Evolutionary conservation across 371 early-diverging fungal genomes (phyloP).

Genomic region (Apophysomyces ossiformis): DNA sequence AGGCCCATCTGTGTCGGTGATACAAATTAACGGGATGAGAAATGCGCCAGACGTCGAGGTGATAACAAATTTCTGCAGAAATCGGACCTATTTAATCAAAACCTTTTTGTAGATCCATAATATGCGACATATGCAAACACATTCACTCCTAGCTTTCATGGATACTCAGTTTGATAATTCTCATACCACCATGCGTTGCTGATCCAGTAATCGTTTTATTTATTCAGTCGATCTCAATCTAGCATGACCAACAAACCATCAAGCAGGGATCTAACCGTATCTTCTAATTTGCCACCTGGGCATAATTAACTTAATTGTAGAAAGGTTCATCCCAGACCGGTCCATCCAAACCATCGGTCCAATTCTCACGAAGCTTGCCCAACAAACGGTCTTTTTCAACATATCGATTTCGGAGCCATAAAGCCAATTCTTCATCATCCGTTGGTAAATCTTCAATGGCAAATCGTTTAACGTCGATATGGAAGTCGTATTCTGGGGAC

Average conservation of each 20-base stretch:
- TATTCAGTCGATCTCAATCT: too few species aligned
- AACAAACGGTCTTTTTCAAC: constrained; percentile 69
- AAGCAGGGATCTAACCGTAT: too few species aligned
- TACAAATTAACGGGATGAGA: constrained; percentile 92
- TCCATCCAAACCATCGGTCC: constrained; percentile 56
- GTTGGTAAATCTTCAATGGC: constrained; percentile 63
- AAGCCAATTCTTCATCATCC: constrained; percentile 58
- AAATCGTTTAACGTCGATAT: constrained; percentile 66
- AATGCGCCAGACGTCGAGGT: constrained; percentile 94
- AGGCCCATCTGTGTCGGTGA: constrained; percentile 72
- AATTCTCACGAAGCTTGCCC: constrained; percentile 49
- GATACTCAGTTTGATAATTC: too few species aligned
- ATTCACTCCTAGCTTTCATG: too few species aligned
- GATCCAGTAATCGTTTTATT: too few species aligned
- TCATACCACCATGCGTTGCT: too few species aligned
- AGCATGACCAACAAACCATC: too few species aligned
- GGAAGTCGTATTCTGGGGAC: constrained; percentile 69
- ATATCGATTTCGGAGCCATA: constrained; percentile 68
- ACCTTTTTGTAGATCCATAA: background rate
- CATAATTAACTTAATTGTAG: constrained; percentile 9
- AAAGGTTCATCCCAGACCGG: constrained; percentile 47
- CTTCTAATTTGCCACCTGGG: too few species aligned
- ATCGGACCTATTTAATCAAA: background rate
- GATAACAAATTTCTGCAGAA: constrained; percentile 3
- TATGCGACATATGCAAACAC: too few species aligned